These are phyloP conservation scores for Collybia sp. DNA, from an alignment of 768 basidiomycete genomes.

Conservation along the genomic window DNA sequence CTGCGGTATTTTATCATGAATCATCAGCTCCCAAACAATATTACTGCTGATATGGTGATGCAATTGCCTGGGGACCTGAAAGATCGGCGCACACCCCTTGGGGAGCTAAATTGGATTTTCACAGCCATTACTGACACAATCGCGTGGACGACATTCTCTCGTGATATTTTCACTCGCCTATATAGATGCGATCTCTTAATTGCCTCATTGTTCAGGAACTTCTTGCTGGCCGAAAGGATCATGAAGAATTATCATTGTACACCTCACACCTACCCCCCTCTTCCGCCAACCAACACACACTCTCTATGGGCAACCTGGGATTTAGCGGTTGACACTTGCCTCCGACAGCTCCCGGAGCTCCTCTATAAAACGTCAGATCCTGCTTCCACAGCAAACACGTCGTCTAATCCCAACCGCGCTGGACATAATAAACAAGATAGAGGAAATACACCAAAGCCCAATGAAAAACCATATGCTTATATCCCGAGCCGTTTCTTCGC, in stretches of 20 bases:
- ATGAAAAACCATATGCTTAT: conserved; percentile 62
- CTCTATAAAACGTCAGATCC: conserved; percentile 38
- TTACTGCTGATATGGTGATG: conserved; percentile 87
- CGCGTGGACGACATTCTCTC: conserved; percentile 96
- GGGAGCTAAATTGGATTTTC: conserved; percentile 99
- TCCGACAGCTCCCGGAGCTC: conserved; percentile 89
- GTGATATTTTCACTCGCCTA: conserved; percentile 87
- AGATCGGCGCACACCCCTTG: conserved; percentile 92
- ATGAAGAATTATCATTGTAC: conserved; percentile 99
- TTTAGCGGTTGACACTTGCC: conserved; percentile 89
- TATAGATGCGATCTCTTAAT: conserved; percentile 95
- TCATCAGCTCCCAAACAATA: conserved; percentile 75
- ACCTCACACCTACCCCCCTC: conserved; percentile 86
- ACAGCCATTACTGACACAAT: conserved; percentile 99
- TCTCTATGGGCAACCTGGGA: conserved; percentile 98
- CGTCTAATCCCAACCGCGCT: conserved; percentile 31
- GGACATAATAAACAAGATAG: conserved; percentile 24
- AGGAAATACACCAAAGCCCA: conserved; percentile 16
- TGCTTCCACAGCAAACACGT: conserved; percentile 10
- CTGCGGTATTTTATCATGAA: conserved; percentile 92
- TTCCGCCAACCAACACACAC: conserved; percentile 96
- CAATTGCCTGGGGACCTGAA: conserved; percentile 96
- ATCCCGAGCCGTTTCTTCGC: conserved; percentile 89
- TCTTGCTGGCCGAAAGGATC: conserved; percentile 93
- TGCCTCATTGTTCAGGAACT: conserved; percentile 95